Evolutionary conservation across 768 basidiomycete species (phyloP).

Genomic region (Trametes coccinea): DNA sequence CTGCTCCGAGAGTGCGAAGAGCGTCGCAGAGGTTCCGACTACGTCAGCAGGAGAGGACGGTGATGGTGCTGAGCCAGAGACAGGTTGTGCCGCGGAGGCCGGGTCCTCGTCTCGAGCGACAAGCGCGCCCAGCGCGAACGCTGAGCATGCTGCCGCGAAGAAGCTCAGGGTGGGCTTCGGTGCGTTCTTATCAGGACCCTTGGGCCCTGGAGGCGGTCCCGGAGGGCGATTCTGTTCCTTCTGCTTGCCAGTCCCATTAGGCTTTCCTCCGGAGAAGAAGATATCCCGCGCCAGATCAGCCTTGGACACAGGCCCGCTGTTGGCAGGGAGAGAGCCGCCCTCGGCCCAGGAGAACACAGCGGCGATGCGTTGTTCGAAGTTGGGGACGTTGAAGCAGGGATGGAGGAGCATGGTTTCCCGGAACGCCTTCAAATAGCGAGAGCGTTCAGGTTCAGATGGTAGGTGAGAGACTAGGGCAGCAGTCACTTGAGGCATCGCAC

Average conservation of each 20-base stretch:
- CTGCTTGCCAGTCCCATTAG: slow-evolving; percentile 10
- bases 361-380: slow-evolving; percentile 47
- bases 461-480: slow-evolving; percentile 41
- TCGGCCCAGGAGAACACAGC: slow-evolving; percentile 46
- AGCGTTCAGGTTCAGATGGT: slow-evolving; percentile 41
- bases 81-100: slow-evolving; percentile 21
- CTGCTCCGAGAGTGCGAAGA: slow-evolving; percentile 52
- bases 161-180: slow-evolving; percentile 46
- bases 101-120: slow-evolving; percentile 26
- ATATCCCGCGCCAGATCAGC: slow-evolving; percentile 30
- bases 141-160: slow-evolving; percentile 59
- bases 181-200: not conserved
- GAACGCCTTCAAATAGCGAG: slow-evolving; percentile 40
- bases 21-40: slow-evolving; percentile 34
- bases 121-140: slow-evolving; percentile 60
- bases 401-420: slow-evolving; percentile 47
- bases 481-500: slow-evolving; percentile 36
- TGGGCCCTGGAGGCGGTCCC: slow-evolving; percentile 14
- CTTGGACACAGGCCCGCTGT: slow-evolving; percentile 18
- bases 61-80: slow-evolving; percentile 20
- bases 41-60: slow-evolving; percentile 9
- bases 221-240: slow-evolving; percentile 26
- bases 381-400: slow-evolving; percentile 51
- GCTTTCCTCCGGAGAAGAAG: slow-evolving; percentile 21
- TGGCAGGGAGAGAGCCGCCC: slow-evolving; percentile 17